Conservation (phyloP, 1,284 basidiomycete species). For the Cutaneotrichosporon cavernicola region DNA sequence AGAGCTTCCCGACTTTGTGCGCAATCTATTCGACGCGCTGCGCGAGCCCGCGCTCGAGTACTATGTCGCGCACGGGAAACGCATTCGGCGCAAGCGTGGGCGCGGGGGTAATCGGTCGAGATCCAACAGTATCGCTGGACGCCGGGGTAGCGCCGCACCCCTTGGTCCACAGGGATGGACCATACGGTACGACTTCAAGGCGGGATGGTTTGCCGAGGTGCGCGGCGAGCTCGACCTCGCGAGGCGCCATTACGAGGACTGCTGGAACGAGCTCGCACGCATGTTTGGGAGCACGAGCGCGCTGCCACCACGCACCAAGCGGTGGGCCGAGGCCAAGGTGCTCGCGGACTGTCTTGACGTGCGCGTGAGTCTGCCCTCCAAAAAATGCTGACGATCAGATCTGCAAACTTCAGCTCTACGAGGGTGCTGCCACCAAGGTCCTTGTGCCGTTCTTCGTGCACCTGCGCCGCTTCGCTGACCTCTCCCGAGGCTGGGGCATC, state of each 20-base stretch:
- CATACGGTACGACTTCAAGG: constrained; percentile 95
- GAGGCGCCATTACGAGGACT: constrained; percentile 89
- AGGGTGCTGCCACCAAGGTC: constrained; percentile 73
- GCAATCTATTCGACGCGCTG: constrained; percentile 78
- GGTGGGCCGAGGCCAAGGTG: constrained; percentile 98
- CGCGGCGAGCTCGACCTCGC: constrained; percentile 85
- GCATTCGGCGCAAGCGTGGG: constrained; percentile 83
- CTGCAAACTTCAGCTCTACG: constrained; percentile 82
- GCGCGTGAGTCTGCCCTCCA: constrained; percentile 54
- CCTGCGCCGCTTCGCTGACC: constrained; percentile 77
- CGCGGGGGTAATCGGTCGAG: constrained; percentile 51
- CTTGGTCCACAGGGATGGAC: constrained; percentile 73
- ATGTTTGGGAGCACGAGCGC: constrained; percentile 86
- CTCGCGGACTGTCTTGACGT: constrained; percentile 86
- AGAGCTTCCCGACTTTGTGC: constrained; percentile 80
- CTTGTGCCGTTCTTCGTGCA: constrained; percentile 79
- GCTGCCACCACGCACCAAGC: constrained; percentile 85
- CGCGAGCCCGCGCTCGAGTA: constrained; percentile 87
- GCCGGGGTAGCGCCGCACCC: constrained; percentile 2
- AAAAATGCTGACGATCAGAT: constrained; percentile 59
- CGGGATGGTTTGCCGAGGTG: constrained; percentile 93
- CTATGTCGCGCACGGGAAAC: constrained; percentile 86
- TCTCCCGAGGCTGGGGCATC: constrained; percentile 91
- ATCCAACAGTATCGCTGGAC: not conserved
- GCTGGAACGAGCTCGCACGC: constrained; percentile 72